A percentile compares a stretch with the other conserved stretches of the same genome.
Conservation (phyloP, 208 protist genomes). For the Leishmania turanica region DNA sequence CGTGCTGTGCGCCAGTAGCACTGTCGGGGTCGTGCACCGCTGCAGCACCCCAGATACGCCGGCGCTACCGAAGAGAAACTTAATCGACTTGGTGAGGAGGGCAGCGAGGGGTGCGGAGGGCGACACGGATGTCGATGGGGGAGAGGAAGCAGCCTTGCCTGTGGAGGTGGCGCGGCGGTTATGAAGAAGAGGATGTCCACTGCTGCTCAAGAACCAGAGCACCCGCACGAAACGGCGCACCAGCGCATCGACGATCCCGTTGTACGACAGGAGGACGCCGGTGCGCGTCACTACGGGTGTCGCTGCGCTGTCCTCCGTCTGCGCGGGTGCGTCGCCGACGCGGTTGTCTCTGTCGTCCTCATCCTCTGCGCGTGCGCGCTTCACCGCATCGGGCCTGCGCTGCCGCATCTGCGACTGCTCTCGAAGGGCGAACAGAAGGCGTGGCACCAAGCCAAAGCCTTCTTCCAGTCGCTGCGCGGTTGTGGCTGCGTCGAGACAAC, state of each 20-base stretch:
- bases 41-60: conserved; percentile 49
- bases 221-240: conserved; percentile 45
- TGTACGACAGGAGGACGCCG: conserved; percentile 34
- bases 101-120: not conserved
- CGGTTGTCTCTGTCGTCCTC: not conserved
- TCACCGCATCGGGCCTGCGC: not conserved
- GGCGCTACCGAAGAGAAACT: conserved; percentile 14
- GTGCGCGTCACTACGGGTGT: conserved; percentile 5
- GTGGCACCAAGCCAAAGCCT: conserved; percentile 30
- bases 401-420: conserved; percentile 10
- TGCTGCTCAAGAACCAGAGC: conserved; percentile 59
- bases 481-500: not conserved
- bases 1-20: conserved; percentile 50
- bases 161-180: not conserved
- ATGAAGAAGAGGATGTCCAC: conserved; percentile 32
- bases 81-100: conserved; percentile 15
- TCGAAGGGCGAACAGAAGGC: conserved; percentile 43
- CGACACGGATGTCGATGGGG: not conserved
- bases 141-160: not conserved
- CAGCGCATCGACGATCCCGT: conserved; percentile 38
- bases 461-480: conserved; percentile 26
- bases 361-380: conserved; percentile 8
- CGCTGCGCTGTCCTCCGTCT: not conserved
- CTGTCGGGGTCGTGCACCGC: conserved; percentile 41
- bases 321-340: not conserved